A percentile compares a stretch with the other conserved stretches of the same genome.
These are phyloP conservation scores for Trypanosoma lewisi DNA, from an alignment of 208 protist species.

Conservation along the genomic window DNA sequence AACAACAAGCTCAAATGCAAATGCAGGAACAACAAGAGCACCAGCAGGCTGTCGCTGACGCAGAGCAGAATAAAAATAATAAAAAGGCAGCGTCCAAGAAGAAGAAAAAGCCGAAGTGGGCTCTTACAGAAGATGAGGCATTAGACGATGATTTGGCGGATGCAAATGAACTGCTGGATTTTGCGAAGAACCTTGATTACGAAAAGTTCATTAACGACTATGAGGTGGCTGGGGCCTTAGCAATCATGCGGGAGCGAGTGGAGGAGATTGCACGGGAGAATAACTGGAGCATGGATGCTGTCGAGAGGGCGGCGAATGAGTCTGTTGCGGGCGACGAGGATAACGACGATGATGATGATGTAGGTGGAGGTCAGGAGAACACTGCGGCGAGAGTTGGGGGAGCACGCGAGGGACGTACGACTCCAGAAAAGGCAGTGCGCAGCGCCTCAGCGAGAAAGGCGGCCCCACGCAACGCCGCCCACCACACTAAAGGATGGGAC, in stretches of 20 bases:
- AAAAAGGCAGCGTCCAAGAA: conserved; percentile 18
- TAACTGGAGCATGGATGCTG: conserved; percentile 69
- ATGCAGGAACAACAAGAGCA: neutral
- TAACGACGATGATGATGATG: conserved; percentile 28
- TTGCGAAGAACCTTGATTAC: conserved; percentile 87
- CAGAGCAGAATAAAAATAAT: conserved; percentile 24
- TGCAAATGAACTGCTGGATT: conserved; percentile 76
- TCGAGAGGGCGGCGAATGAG: conserved; percentile 40
- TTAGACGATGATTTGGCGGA: conserved; percentile 74
- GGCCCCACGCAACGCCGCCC: conserved; percentile 27
- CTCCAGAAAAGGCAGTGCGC: neutral
- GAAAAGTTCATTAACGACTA: conserved; percentile 90
- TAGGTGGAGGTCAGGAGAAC: conserved; percentile 17
- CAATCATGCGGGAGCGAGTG: conserved; percentile 90
- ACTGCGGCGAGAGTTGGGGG: conserved; percentile 10
- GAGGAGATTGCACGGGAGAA: conserved; percentile 74
- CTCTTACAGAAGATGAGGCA: conserved; percentile 90
- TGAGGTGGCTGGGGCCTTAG: conserved; percentile 84
- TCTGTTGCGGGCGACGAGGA: conserved; percentile 38
- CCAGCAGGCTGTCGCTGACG: neutral
- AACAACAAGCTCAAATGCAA: neutral
- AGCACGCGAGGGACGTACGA: conserved; percentile 1
- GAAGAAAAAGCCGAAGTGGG: conserved; percentile 86
- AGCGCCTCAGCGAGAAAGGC: conserved; percentile 19
- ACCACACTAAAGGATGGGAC: conserved; percentile 50